Evolutionary conservation across 2,329 filamentous ascomycete species (phyloP), one percentile per base, ranked within the genome.

Genomic region (Rutstroemia sp.): DNA sequence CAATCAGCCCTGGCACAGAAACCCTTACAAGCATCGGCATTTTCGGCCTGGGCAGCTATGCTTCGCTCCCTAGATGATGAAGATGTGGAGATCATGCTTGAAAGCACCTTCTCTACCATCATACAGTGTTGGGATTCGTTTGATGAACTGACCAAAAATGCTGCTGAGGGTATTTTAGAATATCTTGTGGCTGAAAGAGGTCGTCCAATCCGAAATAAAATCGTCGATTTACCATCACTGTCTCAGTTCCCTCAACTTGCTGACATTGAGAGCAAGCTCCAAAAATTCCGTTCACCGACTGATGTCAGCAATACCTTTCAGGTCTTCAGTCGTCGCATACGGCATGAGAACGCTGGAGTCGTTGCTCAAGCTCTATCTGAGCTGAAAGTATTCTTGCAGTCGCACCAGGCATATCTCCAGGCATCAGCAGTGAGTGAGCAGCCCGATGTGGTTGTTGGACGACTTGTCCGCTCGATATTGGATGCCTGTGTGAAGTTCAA

Each of bases 31-130:
- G 79, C 89, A 59, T 77, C 83, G 30, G 89, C 91, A 2, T 92
- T 97, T 65, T 82, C 80, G 4, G 89, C 91, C 49, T 99, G 94
- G 94, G 79, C 83, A 25, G 79, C 84, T 8, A 84, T 99, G 73
- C 79, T 97, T 17, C 80, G 74, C 27, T 81, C 85, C 51, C 78
- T 97, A 48, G 85, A 86, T 9, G 84, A 86, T 56, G 86, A 91
- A 23, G 92, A 96, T 66, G 78, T 96, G 5, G 85, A 87, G 61
- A 78, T 83, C 25, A 78, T 96, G 39, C 75, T 97, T 8, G 91
- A 96, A 68, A 91, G 92, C 57, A 95, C 92, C 0, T 90, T 97
- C 63, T 91, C 92, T 53, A 82, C 96, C 42, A 84, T 97, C 49
- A 84, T 87, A 23, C 84, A 87, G 63, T 86, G 94, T 66, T 99